Evolutionary conservation across 768 basidiomycete genomes (phyloP).

Genomic region (Crepidotus variabilis): DNA sequence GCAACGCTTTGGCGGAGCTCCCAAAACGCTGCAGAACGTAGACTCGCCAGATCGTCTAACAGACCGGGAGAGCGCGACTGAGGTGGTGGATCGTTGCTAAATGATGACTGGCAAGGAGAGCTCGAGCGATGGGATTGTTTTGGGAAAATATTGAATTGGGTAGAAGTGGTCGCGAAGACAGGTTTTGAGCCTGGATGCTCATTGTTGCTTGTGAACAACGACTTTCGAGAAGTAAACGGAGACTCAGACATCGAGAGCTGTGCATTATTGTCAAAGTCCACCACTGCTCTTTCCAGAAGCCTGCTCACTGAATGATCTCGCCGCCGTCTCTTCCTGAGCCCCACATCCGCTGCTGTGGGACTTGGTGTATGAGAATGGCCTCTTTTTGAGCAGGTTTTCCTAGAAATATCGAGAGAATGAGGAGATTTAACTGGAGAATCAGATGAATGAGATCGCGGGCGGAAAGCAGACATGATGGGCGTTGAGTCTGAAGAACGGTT

Average conservation of each 20-base stretch:
- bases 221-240: not conserved
- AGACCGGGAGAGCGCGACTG: conserved; percentile 6
- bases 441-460: conserved; percentile 11
- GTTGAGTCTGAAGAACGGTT: not conserved
- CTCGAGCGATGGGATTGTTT: conserved; percentile 8
- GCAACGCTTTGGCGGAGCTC: conserved; percentile 61
- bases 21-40: conserved; percentile 62
- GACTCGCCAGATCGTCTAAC: conserved; percentile 21
- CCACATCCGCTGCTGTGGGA: not conserved
- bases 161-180: conserved; percentile 42
- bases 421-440: not conserved
- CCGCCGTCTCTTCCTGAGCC: conserved; percentile 49
- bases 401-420: not conserved
- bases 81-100: not conserved
- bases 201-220: not conserved
- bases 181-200: conserved; percentile 14
- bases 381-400: not conserved
- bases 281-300: not conserved
- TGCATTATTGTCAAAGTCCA: not conserved
- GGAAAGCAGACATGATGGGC: conserved; percentile 7
- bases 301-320: conserved; percentile 43
- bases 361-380: not conserved
- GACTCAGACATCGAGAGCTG: not conserved
- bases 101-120: conserved; percentile 1
- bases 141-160: conserved; percentile 45